Evolutionary conservation across 305 asterid genomes (phyloP).

Genomic region (Plantago rigida): DNA sequence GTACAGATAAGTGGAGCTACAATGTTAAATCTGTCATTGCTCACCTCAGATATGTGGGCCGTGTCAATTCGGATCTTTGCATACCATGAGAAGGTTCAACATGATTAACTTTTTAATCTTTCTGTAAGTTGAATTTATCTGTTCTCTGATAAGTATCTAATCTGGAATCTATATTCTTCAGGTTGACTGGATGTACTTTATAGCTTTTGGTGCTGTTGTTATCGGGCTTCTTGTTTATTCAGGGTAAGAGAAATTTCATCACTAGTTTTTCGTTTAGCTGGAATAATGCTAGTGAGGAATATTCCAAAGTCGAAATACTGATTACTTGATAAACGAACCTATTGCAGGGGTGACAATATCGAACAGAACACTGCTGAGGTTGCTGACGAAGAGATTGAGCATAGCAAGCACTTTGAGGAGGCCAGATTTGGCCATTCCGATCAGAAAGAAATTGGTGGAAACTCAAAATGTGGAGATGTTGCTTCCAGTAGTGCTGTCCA

Average conservation of each 20-base stretch:
- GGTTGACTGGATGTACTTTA: constrained; percentile 94
- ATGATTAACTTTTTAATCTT: not conserved
- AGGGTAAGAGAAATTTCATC: constrained; percentile 34
- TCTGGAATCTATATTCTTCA: constrained; percentile 29
- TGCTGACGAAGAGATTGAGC: constrained; percentile 27
- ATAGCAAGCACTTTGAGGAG: constrained; percentile 21
- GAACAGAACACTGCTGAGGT: constrained; percentile 35
- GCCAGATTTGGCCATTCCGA: constrained; percentile 40
- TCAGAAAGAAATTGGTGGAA: constrained; percentile 19
- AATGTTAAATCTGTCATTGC: constrained; percentile 80
- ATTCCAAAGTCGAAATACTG: not conserved
- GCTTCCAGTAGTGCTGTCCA: constrained; percentile 24
- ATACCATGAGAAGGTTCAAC: constrained; percentile 74
- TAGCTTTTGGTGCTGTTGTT: constrained; percentile 75
- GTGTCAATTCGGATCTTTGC: constrained; percentile 84
- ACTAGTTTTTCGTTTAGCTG: not conserved
- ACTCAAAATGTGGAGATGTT: constrained; percentile 22
- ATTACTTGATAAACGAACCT: constrained; percentile 6
- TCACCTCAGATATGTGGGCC: constrained; percentile 99
- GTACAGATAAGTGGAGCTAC: constrained; percentile 86
- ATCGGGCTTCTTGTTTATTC: constrained; percentile 73
- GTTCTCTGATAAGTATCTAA: constrained; percentile 17
- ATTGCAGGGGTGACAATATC: constrained; percentile 54
- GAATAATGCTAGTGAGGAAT: not conserved
- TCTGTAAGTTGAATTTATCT: constrained; percentile 3